Base-by-base conservation (phyloP, 768 basidiomycete species). In the Rhizopogon sp. region DNA sequence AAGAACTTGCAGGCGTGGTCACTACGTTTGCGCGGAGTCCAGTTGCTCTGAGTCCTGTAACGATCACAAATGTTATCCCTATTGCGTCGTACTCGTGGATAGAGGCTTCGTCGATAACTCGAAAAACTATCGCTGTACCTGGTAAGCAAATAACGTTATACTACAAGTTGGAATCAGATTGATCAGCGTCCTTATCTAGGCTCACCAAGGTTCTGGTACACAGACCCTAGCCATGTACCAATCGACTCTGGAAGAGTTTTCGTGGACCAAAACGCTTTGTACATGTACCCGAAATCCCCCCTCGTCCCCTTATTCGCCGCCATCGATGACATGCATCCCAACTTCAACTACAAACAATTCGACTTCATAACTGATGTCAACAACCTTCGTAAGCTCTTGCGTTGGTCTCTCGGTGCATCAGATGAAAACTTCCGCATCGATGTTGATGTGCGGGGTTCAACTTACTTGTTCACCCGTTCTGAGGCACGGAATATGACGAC, bases 341-440 rank as follows among this genome's bases (percentile, higher is more conserved):
- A 58, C 46, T 69, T 65, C 52, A 13, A 57, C 11, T 64, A 68
- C 42, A 40, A 60, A 3, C 63, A 81, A 6, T 73, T 80, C n/a
- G 70, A 81, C 42, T 52, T 69, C n/a, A 70, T 89, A 56, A 82
- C 85, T 0, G 87, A 88, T 61, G 76, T 88, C 28, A 89, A 88
- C 60, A 74, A 73, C 29, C 69, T 88, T 16, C 76, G 85, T 25
- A 87, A 86, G 65, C 70, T 90, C 40, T 61, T 82, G 20, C 74
- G 82, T 25, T 87, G 82, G 84, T 72, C 79, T n/a, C 49, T 68
- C 17, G 61, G 66, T n/a, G 17, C 53, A 13, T 51, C 17, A 11
- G 9, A n/a, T 5, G 14, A 10, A 2, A 69, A 81, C 52, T 92
- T 90, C 62, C 73, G 89, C 17, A 87, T 92, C 57, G 87, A 92